Conservation (phyloP, 2,329 filamentous ascomycete genomes). For the Lecanicillium sp. region DNA sequence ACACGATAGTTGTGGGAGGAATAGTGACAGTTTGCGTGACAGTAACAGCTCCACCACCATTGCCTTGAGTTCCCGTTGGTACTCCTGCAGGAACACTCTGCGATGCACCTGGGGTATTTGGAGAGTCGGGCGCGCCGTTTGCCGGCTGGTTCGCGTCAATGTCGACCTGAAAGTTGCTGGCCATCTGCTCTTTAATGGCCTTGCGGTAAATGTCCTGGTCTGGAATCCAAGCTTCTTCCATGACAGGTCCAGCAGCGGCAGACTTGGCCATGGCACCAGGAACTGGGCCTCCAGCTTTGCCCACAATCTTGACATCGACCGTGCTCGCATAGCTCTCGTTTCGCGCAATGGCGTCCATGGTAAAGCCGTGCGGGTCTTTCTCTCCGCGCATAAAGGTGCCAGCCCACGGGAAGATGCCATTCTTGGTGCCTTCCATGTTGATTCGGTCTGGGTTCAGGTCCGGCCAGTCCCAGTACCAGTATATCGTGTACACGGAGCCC, state of each 20-base stretch:
- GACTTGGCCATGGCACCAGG: conserved; percentile 12
- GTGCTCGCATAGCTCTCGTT: conserved; percentile 35
- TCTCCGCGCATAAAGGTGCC: conserved; percentile 32
- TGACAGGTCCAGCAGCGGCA: conserved; percentile 9
- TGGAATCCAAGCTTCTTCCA: conserved; percentile 19
- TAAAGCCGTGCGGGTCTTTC: conserved; percentile 27
- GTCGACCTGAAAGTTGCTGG: conserved; percentile 35
- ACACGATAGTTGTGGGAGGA: conserved; percentile 29
- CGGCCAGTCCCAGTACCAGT: conserved; percentile 97
- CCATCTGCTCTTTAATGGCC: conserved; percentile 38
- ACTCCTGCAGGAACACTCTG: conserved; percentile 9
- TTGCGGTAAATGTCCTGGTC: conserved; percentile 33
- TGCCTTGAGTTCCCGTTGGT: conserved; percentile 2
- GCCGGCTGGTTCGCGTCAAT: conserved; percentile 20
- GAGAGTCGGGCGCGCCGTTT: conserved; percentile 8
- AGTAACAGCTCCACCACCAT: conserved; percentile 17
- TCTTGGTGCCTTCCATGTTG: conserved; percentile 29
- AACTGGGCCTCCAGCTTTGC: not conserved
- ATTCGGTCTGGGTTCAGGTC: conserved; percentile 40
- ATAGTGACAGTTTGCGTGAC: conserved; percentile 29
- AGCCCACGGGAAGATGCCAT: conserved; percentile 34
- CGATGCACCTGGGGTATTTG: conserved; percentile 2
- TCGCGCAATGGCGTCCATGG: conserved; percentile 22
- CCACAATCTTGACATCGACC: conserved; percentile 30
- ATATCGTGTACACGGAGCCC: conserved; percentile 67